Percentiles rank a stretch among this genome's conserved stretches.
These are phyloP conservation scores for Colletotrichum caudatum DNA, from an alignment of 2,329 filamentous ascomycete species.

Conservation along the genomic window DNA sequence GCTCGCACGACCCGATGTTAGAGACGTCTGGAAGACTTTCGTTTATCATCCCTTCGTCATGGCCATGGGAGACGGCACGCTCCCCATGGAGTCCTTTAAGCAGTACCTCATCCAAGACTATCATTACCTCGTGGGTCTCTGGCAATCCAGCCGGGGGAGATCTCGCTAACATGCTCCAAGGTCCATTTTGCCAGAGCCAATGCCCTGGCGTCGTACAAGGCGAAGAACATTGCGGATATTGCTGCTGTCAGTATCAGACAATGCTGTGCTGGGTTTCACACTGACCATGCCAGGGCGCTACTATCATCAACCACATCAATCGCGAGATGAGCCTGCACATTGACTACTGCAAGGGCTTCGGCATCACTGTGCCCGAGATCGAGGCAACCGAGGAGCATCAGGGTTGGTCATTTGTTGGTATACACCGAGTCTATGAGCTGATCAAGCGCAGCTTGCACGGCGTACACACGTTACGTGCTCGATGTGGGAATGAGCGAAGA, in stretches of 20 bases:
- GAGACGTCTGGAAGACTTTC: slow-evolving; percentile 78
- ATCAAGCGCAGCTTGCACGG: slow-evolving; percentile 73
- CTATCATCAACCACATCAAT: slow-evolving; percentile 80
- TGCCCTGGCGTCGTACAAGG: slow-evolving; percentile 87
- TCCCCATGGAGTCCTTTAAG: slow-evolving; percentile 84
- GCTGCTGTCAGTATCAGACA: slow-evolving; percentile 64
- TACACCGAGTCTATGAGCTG: not conserved
- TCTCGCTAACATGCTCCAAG: slow-evolving; percentile 54
- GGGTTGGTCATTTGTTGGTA: slow-evolving; percentile 59
- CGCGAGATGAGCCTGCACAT: slow-evolving; percentile 86
- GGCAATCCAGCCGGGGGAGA: no score
- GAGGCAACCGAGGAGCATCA: slow-evolving; percentile 79
- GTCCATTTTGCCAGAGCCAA: slow-evolving; percentile 90
- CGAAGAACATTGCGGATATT: slow-evolving; percentile 79
- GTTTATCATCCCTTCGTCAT: slow-evolving; percentile 87
- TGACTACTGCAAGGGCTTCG: slow-evolving; percentile 84
- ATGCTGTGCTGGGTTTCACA: slow-evolving; percentile 43
- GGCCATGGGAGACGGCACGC: slow-evolving; percentile 78
- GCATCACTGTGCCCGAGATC: slow-evolving; percentile 79
- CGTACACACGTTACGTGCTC: slow-evolving; percentile 87
- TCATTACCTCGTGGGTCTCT: slow-evolving; percentile 76
- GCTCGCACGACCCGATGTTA: slow-evolving; percentile 80
- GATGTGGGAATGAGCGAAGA: slow-evolving; percentile 90
- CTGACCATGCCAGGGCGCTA: slow-evolving; percentile 63
- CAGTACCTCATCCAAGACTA: slow-evolving; percentile 94